Conservation (phyloP, 495 filamentous ascomycete genomes). For the Darksidea phi region DNA sequence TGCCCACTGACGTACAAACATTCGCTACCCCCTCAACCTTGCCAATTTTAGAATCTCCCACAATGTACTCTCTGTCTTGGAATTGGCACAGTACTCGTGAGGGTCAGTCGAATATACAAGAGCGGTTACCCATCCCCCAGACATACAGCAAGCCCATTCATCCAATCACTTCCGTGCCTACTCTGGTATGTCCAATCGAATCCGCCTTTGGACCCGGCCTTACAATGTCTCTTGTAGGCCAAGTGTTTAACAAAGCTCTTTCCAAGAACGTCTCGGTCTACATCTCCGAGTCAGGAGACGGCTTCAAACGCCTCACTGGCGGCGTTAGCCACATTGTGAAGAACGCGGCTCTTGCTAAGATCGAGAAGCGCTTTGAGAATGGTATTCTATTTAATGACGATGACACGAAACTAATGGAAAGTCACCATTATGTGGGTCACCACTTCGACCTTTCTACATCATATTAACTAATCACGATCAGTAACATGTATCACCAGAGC, state of each 20-base stretch:
- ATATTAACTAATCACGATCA: not conserved
- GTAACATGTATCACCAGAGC: not conserved
- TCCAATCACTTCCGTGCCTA: too few species aligned
- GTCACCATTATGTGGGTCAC: not conserved
- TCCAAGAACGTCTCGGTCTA: not conserved
- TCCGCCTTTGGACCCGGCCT: not conserved
- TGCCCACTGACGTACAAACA: too few species aligned
- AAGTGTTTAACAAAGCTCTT: not conserved
- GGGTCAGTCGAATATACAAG: too few species aligned
- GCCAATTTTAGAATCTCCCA: too few species aligned
- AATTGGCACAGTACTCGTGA: too few species aligned
- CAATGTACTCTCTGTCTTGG: too few species aligned
- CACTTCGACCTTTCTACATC: not conserved
- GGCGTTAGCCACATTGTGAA: not conserved
- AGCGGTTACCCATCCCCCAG: too few species aligned
- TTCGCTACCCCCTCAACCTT: too few species aligned
- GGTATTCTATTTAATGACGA: not conserved
- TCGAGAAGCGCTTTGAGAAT: constrained; percentile 2
- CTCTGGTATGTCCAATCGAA: too few species aligned
- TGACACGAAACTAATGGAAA: constrained; percentile 3
- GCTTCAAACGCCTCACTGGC: constrained; percentile 2
- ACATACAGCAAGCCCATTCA: too few species aligned
- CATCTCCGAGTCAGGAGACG: not conserved
- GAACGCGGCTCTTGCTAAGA: not conserved
- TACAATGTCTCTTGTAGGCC: not conserved